Evolutionary conservation across 2,329 filamentous ascomycete species (phyloP), one percentile per base, ranked within the genome.

Genomic region (Colletotrichum sp.): DNA sequence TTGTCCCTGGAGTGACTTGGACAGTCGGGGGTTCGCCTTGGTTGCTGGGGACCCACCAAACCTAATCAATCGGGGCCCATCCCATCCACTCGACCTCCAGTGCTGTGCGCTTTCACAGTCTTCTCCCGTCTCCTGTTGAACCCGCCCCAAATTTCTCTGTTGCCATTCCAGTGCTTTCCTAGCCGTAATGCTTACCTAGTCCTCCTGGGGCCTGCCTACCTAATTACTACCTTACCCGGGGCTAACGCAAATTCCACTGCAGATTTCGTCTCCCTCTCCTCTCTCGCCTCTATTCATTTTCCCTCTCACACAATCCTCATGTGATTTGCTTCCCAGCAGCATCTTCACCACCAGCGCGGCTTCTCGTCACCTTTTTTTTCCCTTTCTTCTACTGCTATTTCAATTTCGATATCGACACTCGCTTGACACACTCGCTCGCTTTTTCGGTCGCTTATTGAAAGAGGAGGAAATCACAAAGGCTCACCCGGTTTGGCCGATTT

Each of bases 321-420:
- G 59, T 66, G 73, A 74, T 39, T 76, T 76, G 73, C 79, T 77
- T 80, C 79, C 80, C 71, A 65, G 59, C 66, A 68, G 71, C 68
- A 75, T 24, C 36, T 63, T 65, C 65, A 70, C 57, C 52, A 30
- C 16, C 64, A 69, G 67, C 39, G 60, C 60, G 62, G n/a, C 63
- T 70, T 68, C 18, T 32, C 21, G 64, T 52, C 59, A 30, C 68
- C 32, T 65, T 62, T 59, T 57, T 24, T 52, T 52, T 2, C 16
- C 15, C 8, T 39, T 39, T 39, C 64, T 39, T 52, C 59, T 60
- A 66, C 26, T 65, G 39, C 32, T 62, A 26, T 28, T 26, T 52
- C 52, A 62, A 69, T 57, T 64, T 52, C n/a, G 26, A 52, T 34
- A 15, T 60, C 49, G 70, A 77, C 74, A 62, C 59, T 72, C 75